phyloP scores from a whole-genome alignment of 2,329 filamentous ascomycete species.

The Fusarium chuoi region DNA sequence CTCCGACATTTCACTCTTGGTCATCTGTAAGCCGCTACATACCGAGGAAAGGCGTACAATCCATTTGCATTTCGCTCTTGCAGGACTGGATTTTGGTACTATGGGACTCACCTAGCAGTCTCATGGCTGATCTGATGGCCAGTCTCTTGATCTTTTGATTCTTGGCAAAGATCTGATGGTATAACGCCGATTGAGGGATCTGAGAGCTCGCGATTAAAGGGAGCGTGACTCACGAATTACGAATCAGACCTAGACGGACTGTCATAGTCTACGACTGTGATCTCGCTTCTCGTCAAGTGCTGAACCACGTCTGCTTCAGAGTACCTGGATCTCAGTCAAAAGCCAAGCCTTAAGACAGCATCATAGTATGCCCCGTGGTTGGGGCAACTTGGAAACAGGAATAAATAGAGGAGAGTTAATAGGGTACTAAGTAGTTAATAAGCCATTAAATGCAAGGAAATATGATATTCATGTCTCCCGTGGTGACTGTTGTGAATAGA shows the following conservation, averaged over 20 bases:
- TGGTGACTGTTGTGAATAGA: not conserved
- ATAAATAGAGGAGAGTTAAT: fast-evolving
- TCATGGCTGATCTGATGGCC: not conserved
- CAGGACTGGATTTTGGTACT: not conserved
- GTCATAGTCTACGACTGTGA: too few relatives aligned
- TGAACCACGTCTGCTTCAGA: too few relatives aligned
- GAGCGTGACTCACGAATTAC: too few relatives aligned
- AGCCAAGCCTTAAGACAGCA: not conserved
- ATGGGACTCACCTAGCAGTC: not conserved
- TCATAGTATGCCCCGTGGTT: not conserved
- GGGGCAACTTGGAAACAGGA: fast-evolving
- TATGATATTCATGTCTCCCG: not conserved
- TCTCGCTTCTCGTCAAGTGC: too few relatives aligned
- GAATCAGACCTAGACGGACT: too few relatives aligned
- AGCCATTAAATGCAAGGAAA: not conserved
- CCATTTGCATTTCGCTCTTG: not conserved
- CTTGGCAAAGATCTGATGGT: not conserved
- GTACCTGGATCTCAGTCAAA: too few relatives aligned
- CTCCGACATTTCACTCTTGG: not conserved
- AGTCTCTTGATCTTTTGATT: not conserved
- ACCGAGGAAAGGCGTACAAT: not conserved
- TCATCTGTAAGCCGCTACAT: not conserved
- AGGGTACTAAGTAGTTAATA: not conserved
- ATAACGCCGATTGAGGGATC: not conserved
- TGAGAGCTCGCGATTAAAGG: not conserved